Conservation (phyloP, 805 yeast species). For the Kodamaea neixiangensis region DNA sequence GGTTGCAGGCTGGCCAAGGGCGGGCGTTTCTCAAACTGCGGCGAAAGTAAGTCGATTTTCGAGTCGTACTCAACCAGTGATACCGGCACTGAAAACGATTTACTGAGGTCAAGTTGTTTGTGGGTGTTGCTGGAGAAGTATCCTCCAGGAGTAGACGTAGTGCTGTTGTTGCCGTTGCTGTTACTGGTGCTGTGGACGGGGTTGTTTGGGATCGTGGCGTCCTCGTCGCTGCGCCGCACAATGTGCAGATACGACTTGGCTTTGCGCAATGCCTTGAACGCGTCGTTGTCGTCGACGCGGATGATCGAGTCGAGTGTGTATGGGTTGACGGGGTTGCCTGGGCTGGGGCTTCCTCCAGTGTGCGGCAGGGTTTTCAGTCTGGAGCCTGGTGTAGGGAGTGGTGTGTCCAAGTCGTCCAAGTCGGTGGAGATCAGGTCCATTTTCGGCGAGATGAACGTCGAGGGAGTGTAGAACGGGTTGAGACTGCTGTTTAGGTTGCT, state of each 20-base stretch:
- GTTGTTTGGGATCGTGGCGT: background rate
- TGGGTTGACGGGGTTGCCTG: background rate
- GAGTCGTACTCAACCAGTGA: constrained; percentile 5
- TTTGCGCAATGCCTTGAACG: constrained; percentile 40
- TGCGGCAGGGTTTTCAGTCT: constrained; percentile 11
- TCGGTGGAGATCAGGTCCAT: constrained; percentile 26
- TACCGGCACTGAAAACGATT: constrained; percentile 6
- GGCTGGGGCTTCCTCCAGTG: constrained; percentile 5
- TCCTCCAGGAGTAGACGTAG: constrained; percentile 7
- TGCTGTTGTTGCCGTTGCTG: constrained; percentile 5
- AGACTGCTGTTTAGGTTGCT: constrained; percentile 22
- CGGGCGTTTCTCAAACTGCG: constrained; percentile 19
- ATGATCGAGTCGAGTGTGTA: constrained; percentile 30
- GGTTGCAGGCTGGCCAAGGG: background rate
- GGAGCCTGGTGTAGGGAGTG: constrained; percentile 21
- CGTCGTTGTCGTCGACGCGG: constrained; percentile 38
- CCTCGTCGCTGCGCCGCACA: constrained; percentile 3
- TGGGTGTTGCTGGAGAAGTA: constrained; percentile 3
- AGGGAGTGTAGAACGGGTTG: constrained; percentile 53
- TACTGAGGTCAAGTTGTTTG: constrained; percentile 9
- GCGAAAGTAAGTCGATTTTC: constrained; percentile 29
- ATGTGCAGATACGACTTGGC: constrained; percentile 34
- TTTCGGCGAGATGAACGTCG: constrained; percentile 45
- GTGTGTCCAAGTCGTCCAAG: constrained; percentile 24
- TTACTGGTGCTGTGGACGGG: constrained; percentile 1